Evolutionary conservation across 164 flowering plant genomes (phyloP), one percentile per base, ranked within the genome.

Genomic region (Saururus chinensis): DNA sequence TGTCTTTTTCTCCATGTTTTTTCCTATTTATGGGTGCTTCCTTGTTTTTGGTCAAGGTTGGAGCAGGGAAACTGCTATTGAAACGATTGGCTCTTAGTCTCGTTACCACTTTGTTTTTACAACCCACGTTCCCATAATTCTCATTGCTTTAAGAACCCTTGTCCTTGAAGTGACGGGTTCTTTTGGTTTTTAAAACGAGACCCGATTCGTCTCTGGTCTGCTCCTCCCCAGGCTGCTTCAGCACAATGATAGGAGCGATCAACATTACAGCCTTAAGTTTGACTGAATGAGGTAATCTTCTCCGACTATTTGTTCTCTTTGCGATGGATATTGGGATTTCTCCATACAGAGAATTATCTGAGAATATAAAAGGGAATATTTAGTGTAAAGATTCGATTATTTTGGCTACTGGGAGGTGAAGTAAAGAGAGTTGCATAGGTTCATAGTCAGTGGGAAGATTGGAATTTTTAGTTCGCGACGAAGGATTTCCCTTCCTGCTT

Each of bases 401-500:
- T 30, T 0, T 5, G 60, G n/a, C n/a, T n/a, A n/a, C n/a, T n/a
- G n/a, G n/a, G n/a, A n/a, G n/a, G n/a, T n/a, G n/a, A n/a, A n/a
- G n/a, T n/a, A 60, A 23, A 64, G 42, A 59, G 59, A 53, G 48
- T 6, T 24, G 60, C 30, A 48, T 55, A 20, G 23, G 41, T 45
- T 45, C 40, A 42, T 9, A 19, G 35, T 9, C 17, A 40, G 42
- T 25, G 37, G 21, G n/a, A 40, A 13, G n/a, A 26, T 51, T 19
- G 19, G 37, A 19, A 7, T 21, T 49, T 7, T 49, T 11, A 62
- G 10, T 42, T 51, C 59, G 63, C 9, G 57, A 79, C 76, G 82
- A 73, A 74, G 59, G 82, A 75, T 60, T 79, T 79, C 48, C 79
- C 81, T 59, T 76, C 82, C 7, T 79, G 82, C 71, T 79, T 76